phyloP scores from a whole-genome alignment of 2,329 filamentous ascomycete species.

The Scleromitrula shiraiana region DNA sequence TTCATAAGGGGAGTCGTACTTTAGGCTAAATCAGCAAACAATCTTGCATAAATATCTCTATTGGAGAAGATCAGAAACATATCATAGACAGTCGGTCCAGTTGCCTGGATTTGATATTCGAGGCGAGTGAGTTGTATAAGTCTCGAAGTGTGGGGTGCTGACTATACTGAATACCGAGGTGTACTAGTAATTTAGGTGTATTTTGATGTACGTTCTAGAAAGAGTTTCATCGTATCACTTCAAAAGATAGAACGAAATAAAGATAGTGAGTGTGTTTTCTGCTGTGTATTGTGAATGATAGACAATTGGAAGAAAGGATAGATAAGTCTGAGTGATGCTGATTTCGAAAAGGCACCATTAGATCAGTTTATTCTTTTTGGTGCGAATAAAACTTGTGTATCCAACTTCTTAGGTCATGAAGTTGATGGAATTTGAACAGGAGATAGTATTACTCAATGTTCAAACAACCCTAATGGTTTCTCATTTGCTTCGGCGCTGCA shows the following conservation, averaged over 20 bases:
- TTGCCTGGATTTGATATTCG: not conserved
- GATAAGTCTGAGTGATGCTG: not conserved
- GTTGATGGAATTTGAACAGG: slow-evolving; percentile 9
- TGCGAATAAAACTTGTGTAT: too few species aligned
- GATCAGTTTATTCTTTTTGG: slow-evolving; percentile 8
- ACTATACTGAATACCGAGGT: not conserved
- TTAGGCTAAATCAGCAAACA: too few species aligned
- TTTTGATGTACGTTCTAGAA: not conserved
- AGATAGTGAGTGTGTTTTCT: not conserved
- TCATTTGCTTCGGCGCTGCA: slow-evolving; percentile 21
- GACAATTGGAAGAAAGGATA: not conserved
- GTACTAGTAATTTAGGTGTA: not conserved
- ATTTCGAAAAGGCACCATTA: not conserved
- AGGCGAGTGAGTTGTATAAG: too few species aligned
- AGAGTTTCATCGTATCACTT: too few species aligned
- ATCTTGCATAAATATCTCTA: too few species aligned
- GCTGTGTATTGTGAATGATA: not conserved
- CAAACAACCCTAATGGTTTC: slow-evolving; percentile 19
- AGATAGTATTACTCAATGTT: slow-evolving; percentile 23
- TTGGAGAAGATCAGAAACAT: too few species aligned
- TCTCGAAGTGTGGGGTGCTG: too few species aligned
- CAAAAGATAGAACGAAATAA: too few species aligned
- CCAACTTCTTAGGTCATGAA: not conserved
- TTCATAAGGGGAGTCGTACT: too few species aligned
- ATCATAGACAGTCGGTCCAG: too few species aligned